A percentile compares a stretch with the other conserved stretches of the same genome.
phyloP scores from a whole-genome alignment of 495 filamentous ascomycete species.

The Talaromyces proteolyticus region DNA sequence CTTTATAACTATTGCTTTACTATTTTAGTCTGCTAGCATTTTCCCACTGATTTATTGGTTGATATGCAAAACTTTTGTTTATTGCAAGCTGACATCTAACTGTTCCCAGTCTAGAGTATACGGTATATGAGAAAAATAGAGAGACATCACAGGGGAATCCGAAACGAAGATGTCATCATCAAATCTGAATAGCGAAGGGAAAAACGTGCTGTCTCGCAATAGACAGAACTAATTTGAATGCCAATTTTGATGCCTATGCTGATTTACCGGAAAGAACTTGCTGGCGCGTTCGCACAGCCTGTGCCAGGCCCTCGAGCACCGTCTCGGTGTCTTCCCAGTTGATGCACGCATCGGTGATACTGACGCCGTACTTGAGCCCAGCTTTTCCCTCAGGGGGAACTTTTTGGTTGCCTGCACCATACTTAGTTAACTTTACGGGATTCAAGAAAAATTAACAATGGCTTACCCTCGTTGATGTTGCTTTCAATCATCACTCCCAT shows the following conservation, averaged over 20 bases:
- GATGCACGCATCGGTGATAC: constrained; percentile 98
- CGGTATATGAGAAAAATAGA: too few species aligned
- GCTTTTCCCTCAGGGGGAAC: constrained; percentile 83
- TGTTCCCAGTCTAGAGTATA: too few species aligned
- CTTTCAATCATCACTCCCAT: constrained; percentile 99
- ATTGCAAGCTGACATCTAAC: too few species aligned
- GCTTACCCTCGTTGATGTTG: constrained; percentile 83
- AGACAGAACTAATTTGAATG: too few species aligned
- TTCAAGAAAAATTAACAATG: constrained; percentile 2
- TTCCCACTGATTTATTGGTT: too few species aligned
- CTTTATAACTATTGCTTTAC: too few species aligned
- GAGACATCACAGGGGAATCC: neutral
- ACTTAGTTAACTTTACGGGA: neutral
- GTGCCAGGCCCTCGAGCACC: constrained; percentile 72
- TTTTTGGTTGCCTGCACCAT: constrained; percentile 72
- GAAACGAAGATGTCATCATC: neutral
- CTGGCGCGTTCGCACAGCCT: constrained; percentile 59
- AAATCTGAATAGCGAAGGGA: neutral
- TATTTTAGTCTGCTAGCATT: too few species aligned
- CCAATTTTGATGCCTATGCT: too few species aligned
- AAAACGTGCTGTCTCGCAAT: too few species aligned
- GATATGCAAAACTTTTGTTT: too few species aligned
- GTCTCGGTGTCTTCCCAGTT: constrained; percentile 86
- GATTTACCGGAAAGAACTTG: neutral
- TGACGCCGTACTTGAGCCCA: constrained; percentile 89